These are phyloP conservation scores for Paecilomyces fulvus DNA, from an alignment of 2,329 filamentous ascomycete genomes.

Conservation along the genomic window DNA sequence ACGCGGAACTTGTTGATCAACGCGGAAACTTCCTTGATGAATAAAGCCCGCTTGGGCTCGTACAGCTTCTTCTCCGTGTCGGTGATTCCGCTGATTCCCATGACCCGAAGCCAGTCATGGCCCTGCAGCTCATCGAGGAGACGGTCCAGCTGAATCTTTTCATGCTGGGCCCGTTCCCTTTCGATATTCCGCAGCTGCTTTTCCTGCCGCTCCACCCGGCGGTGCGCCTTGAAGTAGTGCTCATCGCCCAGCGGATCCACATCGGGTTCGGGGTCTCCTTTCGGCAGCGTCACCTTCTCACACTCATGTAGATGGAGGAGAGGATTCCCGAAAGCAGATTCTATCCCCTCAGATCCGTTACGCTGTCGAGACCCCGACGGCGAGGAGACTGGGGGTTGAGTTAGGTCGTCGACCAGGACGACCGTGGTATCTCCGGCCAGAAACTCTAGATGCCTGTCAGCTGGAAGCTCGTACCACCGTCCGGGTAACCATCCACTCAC, in stretches of 20 bases:
- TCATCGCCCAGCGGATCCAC: constrained; percentile 50
- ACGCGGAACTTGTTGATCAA: constrained; percentile 79
- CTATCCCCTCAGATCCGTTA: constrained; percentile 5
- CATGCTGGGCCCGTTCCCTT: constrained; percentile 57
- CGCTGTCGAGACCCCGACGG: constrained; percentile 4
- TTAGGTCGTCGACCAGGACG: constrained; percentile 55
- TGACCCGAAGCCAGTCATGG: constrained; percentile 83
- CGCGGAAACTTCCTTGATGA: constrained; percentile 71
- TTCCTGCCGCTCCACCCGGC: constrained; percentile 55
- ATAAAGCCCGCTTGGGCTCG: constrained; percentile 75
- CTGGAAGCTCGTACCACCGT: neutral
- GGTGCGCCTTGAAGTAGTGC: constrained; percentile 50
- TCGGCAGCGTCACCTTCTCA: constrained; percentile 36
- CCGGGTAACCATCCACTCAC: constrained; percentile 39
- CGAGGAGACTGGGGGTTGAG: constrained; percentile 21
- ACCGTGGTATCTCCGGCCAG: constrained; percentile 66
- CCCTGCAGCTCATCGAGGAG: constrained; percentile 76
- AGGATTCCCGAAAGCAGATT: constrained; percentile 28
- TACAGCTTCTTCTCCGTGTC: constrained; percentile 80
- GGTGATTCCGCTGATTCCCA: constrained; percentile 80
- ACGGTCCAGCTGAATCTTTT: constrained; percentile 57
- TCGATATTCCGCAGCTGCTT: constrained; percentile 62
- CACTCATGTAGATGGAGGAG: constrained; percentile 29
- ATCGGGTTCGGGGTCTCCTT: constrained; percentile 21
- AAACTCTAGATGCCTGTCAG: constrained; percentile 48